Base-by-base conservation (phyloP, 2,329 filamentous ascomycete genomes). In the Pseudomassariella vexata region DNA sequence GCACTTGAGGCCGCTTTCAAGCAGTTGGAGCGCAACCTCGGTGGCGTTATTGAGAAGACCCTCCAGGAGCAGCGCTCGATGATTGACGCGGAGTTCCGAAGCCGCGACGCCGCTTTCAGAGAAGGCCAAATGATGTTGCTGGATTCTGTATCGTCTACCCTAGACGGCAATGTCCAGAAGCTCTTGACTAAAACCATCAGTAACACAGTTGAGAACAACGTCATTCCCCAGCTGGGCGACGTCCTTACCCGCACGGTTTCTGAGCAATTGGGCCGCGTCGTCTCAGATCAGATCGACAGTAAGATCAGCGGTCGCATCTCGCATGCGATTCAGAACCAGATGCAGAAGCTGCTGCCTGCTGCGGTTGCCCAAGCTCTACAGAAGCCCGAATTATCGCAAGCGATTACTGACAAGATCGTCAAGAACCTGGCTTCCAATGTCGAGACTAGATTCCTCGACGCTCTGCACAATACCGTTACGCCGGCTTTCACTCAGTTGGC, bases 141-240 rank as follows among this genome's bases (percentile, higher is more conserved):
- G 24, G 68, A 74, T 39, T 66, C 73, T 53, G 72, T 79, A 22
- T 76, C 73, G 5, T 63, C 72, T 20, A 73, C 79, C 20, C 63
- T 82, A 28, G 77, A 74, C 41, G 67, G 72, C 38, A 79, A 79
- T 50, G 78, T 75, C 14, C 70, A 80, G 56, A 80, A 83, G 48
- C 85, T 85, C 15, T 70, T 95, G 22, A 70, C 79, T 39, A 79
- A 78, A 39, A 85, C 94, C 45, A 80, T 95, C 30, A 75, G 77
- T 28, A 72, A 79, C 28, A 83, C 84, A 55, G 85, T 95, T 43
- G 75, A 85, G 39, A 71, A 79, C 34, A 71, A 79, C 10, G 76
- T 95, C 26, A 66, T 95, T 32, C 90, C 92, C 9, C 69, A 79
- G 19, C 65, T 96, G 35, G 73, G 79, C 24, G 72, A 79, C 31